These are phyloP conservation scores for Sugiyamaella chiloensis DNA, from an alignment of 805 yeast species.

Conservation along the genomic window DNA sequence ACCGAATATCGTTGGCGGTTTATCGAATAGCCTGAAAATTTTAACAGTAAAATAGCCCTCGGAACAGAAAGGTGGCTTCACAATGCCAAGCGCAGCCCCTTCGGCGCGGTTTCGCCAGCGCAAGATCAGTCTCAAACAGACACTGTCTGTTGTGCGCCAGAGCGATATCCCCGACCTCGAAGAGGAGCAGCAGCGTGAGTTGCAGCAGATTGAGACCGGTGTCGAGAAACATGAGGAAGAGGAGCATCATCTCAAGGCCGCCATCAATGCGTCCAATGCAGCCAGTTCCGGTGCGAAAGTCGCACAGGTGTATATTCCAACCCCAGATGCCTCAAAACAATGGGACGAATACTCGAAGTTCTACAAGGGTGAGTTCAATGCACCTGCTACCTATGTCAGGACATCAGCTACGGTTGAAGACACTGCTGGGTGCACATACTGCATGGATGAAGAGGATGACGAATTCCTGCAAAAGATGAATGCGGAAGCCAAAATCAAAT, in stretches of 20 bases:
- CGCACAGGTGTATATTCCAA: constrained; percentile 78
- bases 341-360: constrained; percentile 76
- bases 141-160: constrained; percentile 71
- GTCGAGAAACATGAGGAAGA: constrained; percentile 97
- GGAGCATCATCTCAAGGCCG: constrained; percentile 92
- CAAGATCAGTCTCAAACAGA: constrained; percentile 88
- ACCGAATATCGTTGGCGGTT: too few relatives aligned
- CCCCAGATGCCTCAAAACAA: constrained; percentile 86
- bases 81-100: constrained; percentile 8
- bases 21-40: too few relatives aligned
- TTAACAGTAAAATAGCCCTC: too few relatives aligned
- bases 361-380: constrained; percentile 62
- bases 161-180: constrained; percentile 79
- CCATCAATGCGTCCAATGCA: constrained; percentile 73
- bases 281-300: constrained; percentile 49
- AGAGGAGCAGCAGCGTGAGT: constrained; percentile 75
- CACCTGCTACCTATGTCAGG: constrained; percentile 78
- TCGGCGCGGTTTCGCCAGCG: constrained; percentile 85
- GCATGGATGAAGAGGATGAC: constrained; percentile 88
- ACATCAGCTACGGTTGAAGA: constrained; percentile 97
- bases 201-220: constrained; percentile 91
- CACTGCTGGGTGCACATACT: constrained; percentile 78
- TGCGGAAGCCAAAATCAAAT: constrained; percentile 26
- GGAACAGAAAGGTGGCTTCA: not conserved
- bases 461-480: constrained; percentile 52